A percentile compares a stretch with the other conserved stretches of the same genome.
Conservation (phyloP, 2,329 filamentous ascomycete genomes). For the Monosporascus cannonballus region DNA sequence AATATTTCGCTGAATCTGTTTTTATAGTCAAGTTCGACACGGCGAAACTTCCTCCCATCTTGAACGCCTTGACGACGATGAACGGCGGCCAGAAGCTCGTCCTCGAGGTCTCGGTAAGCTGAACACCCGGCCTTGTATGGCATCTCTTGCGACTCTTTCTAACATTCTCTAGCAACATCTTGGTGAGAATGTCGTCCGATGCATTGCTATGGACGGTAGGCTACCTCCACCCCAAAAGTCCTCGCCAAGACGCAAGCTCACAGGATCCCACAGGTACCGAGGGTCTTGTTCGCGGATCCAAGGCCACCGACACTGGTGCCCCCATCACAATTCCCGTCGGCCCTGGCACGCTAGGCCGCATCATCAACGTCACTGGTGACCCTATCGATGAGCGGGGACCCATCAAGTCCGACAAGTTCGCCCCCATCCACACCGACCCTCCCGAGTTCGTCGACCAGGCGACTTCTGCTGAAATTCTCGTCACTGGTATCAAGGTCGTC, state of each 20-base stretch:
- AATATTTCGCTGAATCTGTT: slow-evolving; percentile 18
- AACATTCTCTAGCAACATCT: slow-evolving; percentile 77
- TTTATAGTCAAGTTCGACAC: slow-evolving; percentile 88
- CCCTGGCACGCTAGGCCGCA: slow-evolving; percentile 88
- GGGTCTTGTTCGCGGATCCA: slow-evolving; percentile 92
- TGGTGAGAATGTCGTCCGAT: slow-evolving; percentile 97
- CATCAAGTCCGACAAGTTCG: slow-evolving; percentile 84
- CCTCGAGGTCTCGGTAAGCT: slow-evolving; percentile 86
- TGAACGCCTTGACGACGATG: slow-evolving; percentile 88
- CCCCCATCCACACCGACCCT: slow-evolving; percentile 91
- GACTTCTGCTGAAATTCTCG: slow-evolving; percentile 90
- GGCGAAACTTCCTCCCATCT: slow-evolving; percentile 90
- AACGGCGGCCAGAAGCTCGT: slow-evolving; percentile 94
- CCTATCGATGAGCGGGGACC: slow-evolving; percentile 99
- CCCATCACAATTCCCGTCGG: slow-evolving; percentile 98
- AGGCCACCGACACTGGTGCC: slow-evolving; percentile 79
- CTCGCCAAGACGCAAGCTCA: slow-evolving; percentile 13
- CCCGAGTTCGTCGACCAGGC: slow-evolving; percentile 93
- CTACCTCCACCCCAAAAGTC: slow-evolving; percentile 16
- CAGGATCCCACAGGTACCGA: slow-evolving; percentile 71
- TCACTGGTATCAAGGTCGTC: slow-evolving; percentile 99
- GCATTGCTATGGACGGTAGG: slow-evolving; percentile 99
- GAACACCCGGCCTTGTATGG: background rate
- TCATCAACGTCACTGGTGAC: slow-evolving; percentile 99
- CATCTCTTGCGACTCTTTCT: slow-evolving; percentile 28